A percentile compares a stretch with the other conserved stretches of the same genome.
Conservation (phyloP, 768 basidiomycete species). For the Auricularia sp. region DNA sequence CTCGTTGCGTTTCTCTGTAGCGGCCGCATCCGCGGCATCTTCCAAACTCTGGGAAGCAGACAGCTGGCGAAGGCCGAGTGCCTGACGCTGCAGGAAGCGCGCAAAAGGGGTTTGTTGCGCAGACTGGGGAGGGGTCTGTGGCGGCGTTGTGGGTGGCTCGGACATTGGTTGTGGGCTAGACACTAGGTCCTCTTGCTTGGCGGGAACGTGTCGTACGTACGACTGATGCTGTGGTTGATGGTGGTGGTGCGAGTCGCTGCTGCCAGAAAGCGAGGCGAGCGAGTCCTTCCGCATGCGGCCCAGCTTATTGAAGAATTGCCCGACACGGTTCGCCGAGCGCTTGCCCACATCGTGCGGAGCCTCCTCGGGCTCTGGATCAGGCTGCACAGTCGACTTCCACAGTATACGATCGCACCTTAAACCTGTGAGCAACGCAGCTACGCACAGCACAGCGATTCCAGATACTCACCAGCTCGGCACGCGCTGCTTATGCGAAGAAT, state of each 20-base stretch:
- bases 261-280: background rate
- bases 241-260: background rate
- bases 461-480: slow-evolving; percentile 70
- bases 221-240: background rate
- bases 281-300: slow-evolving; percentile 8
- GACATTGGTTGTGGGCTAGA: background rate
- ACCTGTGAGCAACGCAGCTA: background rate
- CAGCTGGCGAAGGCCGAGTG: background rate
- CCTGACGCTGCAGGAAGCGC: background rate
- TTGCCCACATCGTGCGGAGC: slow-evolving; percentile 19
- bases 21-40: background rate
- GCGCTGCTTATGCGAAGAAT: slow-evolving; percentile 70
- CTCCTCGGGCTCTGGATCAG: slow-evolving; percentile 33
- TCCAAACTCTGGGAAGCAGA: background rate
- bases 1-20: background rate
- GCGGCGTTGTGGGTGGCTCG: background rate
- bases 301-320: slow-evolving; percentile 36
- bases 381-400: slow-evolving; percentile 63
- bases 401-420: slow-evolving; percentile 75
- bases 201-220: background rate
- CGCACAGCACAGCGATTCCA: background rate
- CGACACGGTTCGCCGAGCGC: slow-evolving; percentile 35
- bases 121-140: background rate
- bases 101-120: background rate
- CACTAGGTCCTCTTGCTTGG: background rate